Evolutionary conservation across 2,329 filamentous ascomycete species (phyloP).

Genomic region (Nigrospora oryzae): DNA sequence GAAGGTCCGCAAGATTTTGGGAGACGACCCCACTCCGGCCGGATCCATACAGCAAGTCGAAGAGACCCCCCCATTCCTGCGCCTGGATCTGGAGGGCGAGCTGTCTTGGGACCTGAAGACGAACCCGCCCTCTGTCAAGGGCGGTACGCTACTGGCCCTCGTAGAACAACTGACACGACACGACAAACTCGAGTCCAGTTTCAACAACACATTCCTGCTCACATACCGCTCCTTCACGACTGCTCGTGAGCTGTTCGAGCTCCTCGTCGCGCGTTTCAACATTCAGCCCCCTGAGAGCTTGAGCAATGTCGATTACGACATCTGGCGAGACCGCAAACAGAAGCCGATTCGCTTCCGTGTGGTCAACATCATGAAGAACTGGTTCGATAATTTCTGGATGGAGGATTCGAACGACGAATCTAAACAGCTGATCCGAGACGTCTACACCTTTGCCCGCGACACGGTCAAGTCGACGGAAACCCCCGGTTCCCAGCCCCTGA

Average conservation of each 20-base stretch:
- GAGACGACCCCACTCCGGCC: constrained; percentile 51
- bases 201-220: constrained; percentile 95
- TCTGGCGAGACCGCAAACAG: constrained; percentile 90
- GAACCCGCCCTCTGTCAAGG: constrained; percentile 70
- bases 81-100: constrained; percentile 80
- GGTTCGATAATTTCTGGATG: constrained; percentile 99
- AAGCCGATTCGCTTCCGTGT: constrained; percentile 93
- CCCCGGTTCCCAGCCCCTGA: constrained; percentile 74
- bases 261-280: constrained; percentile 84
- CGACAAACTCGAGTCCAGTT: constrained; percentile 88
- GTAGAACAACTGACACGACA: constrained; percentile 95
- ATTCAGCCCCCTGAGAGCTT: constrained; percentile 86
- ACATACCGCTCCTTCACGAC: constrained; percentile 94
- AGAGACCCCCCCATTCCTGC: constrained; percentile 76
- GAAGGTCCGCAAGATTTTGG: constrained; percentile 59
- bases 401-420: constrained; percentile 81
- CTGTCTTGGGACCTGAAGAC: constrained; percentile 82
- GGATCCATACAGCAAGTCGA: constrained; percentile 46
- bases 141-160: constrained; percentile 78
- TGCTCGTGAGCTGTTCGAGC: constrained; percentile 83
- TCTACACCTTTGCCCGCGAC: constrained; percentile 85
- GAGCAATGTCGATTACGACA: constrained; percentile 65
- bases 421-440: constrained; percentile 75
- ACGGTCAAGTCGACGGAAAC: constrained; percentile 91
- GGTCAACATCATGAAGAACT: constrained; percentile 95